Evolutionary conservation across 257 asterid species (phyloP).

Genomic region (Euphrasia confusa): DNA sequence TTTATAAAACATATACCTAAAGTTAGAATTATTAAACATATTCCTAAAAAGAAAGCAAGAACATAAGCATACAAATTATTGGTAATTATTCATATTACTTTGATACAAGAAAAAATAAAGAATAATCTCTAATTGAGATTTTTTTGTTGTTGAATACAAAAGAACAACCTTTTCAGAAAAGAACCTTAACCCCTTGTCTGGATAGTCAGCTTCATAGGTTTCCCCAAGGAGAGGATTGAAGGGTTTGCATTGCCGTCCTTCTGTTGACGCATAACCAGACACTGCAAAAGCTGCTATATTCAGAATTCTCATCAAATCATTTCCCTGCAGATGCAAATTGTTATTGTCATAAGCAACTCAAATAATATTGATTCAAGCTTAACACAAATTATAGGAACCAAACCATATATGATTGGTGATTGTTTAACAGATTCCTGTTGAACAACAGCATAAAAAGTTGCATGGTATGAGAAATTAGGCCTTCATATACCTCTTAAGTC

Average conservation of each 20-base stretch:
- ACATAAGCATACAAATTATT: constrained; percentile 12
- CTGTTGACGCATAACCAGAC: constrained; percentile 97
- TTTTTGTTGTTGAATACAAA: constrained; percentile 16
- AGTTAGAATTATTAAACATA: neutral
- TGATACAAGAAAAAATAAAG: neutral
- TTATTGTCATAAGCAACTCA: constrained; percentile 10
- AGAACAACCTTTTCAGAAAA: constrained; percentile 85
- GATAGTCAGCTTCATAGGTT: constrained; percentile 97
- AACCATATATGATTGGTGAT: neutral
- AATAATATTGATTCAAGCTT: neutral
- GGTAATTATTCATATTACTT: neutral
- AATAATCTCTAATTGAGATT: constrained; percentile 5
- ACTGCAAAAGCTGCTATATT: constrained; percentile 98
- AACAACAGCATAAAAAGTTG: neutral
- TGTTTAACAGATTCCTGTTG: neutral
- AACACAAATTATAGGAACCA: neutral
- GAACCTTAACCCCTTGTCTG: constrained; percentile 89
- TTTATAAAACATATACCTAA: neutral
- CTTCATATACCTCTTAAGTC: neutral
- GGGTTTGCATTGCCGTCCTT: constrained; percentile 97
- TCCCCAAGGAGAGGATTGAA: constrained; percentile 99
- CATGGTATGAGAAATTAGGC: neutral
- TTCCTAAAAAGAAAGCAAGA: neutral
- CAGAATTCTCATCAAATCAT: constrained; percentile 92
- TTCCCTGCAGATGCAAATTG: constrained; percentile 61